Percentiles rank a stretch among this genome's conserved stretches.
Evolutionary conservation across 495 filamentous ascomycete species (phyloP).

Genomic region (Collariella sp.): DNA sequence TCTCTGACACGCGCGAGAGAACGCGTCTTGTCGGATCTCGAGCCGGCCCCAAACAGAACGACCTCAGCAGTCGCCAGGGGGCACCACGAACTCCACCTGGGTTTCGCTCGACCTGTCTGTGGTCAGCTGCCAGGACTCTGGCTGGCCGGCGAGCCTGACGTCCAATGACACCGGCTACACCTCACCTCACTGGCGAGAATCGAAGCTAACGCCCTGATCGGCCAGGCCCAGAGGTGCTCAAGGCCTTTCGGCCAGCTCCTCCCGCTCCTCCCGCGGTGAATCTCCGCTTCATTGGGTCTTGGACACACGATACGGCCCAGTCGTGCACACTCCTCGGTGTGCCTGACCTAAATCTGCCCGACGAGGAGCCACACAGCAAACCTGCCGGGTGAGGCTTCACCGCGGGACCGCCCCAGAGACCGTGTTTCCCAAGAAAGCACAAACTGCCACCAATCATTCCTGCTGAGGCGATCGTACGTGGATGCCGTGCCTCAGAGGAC

Average conservation of each 20-base stretch:
- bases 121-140: neutral
- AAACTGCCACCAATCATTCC: slow-evolving; percentile 20
- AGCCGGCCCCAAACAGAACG: slow-evolving; percentile 9
- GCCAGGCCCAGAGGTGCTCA: neutral
- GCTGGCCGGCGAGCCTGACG: slow-evolving; percentile 3
- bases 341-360: neutral
- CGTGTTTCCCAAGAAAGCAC: neutral
- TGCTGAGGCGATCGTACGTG: slow-evolving; percentile 7
- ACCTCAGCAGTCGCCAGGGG: neutral
- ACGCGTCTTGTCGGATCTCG: slow-evolving; percentile 23
- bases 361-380: neutral
- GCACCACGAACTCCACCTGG: neutral
- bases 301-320: no score
- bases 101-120: slow-evolving; percentile 5
- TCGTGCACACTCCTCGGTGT: neutral
- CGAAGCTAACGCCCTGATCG: slow-evolving; percentile 3
- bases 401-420: slow-evolving; percentile 10
- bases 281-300: neutral
- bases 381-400: slow-evolving; percentile 11
- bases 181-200: slow-evolving; percentile 12
- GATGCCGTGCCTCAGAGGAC: neutral
- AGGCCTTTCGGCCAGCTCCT: neutral
- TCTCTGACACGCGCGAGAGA: slow-evolving; percentile 27
- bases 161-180: slow-evolving; percentile 18
- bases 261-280: slow-evolving; percentile 3